Base-by-base conservation (phyloP, 78 protist species). In the Protostelium mycophagum region DNA sequence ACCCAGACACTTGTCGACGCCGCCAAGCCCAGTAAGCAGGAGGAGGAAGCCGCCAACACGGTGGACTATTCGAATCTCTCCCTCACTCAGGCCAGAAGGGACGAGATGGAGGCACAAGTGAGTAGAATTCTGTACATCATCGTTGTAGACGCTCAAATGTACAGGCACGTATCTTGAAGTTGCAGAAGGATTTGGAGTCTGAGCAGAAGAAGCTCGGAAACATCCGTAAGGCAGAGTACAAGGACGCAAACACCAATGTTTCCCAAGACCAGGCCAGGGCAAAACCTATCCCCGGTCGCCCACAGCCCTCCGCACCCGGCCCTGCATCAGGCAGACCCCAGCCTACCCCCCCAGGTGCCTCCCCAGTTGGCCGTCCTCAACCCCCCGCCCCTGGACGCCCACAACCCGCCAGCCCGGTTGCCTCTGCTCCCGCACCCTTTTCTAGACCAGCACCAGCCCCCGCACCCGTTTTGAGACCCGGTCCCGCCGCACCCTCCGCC, bases 101-200 rank as follows among this genome's bases (percentile, higher is more conserved):
- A 89, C 39, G 91, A 93, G 63, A 93, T 93, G 95, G 95, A 93
- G 63, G 89, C 87, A 16, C 95, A 90, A 83, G 91, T 90, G n/a
- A 86, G 84, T n/a, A n/a, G n/a, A n/a, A n/a, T n/a, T 37, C 87
- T 51, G 31, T 51, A 5, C 73, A 25, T 51, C 73, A 51, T 51
- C 16, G 31, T 51, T 51, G 16, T 51, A 25, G 73, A 51, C 73
- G 5, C 16, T 16, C 31, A 25, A 16, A 51, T 51, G 31, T 25
- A 51, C 73, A 51, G 73, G 73, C 73, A 51, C 73, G 73, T 51
- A 51, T 93, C 38, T 35, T 93, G 0, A 90, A 90, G 38, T 86
- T 93, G 29, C 88, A 93, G 63, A 93, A 90, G 51, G 93, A 93
- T 28, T 34, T 93, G n/a, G 95, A 88, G 37, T 87, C 87, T 38